Evolutionary conservation across 805 yeast species (phyloP).

Genomic region (Scheffersomyces coipomensis): DNA sequence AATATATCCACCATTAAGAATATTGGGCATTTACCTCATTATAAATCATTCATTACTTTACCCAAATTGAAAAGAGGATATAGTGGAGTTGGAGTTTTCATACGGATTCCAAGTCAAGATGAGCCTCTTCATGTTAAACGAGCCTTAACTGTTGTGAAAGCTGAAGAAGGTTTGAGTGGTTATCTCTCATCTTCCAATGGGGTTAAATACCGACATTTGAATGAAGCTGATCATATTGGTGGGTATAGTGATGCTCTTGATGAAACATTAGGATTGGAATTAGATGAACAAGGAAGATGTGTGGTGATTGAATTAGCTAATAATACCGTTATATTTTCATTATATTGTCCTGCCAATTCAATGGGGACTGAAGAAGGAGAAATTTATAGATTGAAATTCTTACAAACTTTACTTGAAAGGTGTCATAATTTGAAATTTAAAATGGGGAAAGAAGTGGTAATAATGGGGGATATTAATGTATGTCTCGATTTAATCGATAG

Average conservation of each 20-base stretch:
- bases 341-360: slow-evolving; percentile 94
- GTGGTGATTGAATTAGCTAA: slow-evolving; percentile 69
- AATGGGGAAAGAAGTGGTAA: slow-evolving; percentile 64
- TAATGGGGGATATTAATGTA: slow-evolving; percentile 90
- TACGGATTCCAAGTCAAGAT: slow-evolving; percentile 47
- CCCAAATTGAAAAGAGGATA: slow-evolving; percentile 77
- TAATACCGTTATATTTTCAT: slow-evolving; percentile 58
- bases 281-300: slow-evolving; percentile 87
- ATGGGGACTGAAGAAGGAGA: slow-evolving; percentile 67
- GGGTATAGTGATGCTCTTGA: slow-evolving; percentile 57
- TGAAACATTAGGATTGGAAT: slow-evolving; percentile 32
- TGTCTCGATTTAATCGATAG: slow-evolving; percentile 78
- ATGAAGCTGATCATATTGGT: slow-evolving; percentile 52
- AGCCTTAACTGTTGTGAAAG: slow-evolving; percentile 57
- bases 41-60: slow-evolving; percentile 62
- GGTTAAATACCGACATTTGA: slow-evolving; percentile 11
- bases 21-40: slow-evolving; percentile 55
- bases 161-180: slow-evolving; percentile 94
- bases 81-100: slow-evolving; percentile 87
- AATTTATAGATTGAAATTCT: slow-evolving; percentile 53
- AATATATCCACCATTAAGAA: slow-evolving; percentile 30
- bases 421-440: slow-evolving; percentile 48
- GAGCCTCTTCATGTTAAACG: slow-evolving; percentile 37
- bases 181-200: slow-evolving; percentile 25
- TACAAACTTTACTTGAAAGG: slow-evolving; percentile 59